phyloP scores from a whole-genome alignment of 495 filamentous ascomycete genomes.

The Podospora sp. region DNA sequence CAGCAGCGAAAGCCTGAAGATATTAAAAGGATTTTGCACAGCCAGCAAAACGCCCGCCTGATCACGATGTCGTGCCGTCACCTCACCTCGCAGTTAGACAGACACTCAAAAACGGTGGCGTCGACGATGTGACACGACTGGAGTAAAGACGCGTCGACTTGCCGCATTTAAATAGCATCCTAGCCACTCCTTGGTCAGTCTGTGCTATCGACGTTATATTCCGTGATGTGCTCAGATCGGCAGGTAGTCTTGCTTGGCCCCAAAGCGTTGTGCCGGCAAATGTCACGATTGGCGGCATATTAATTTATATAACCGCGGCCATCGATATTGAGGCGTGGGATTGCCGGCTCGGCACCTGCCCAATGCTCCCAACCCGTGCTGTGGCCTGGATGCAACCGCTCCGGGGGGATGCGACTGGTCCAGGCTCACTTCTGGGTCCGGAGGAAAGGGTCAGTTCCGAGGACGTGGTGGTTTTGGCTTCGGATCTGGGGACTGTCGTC shows the following conservation, averaged over 20 bases:
- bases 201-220: background rate
- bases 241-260: background rate
- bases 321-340: constrained; percentile 4
- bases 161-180: background rate
- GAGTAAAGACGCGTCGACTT: background rate
- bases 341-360: constrained; percentile 10
- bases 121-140: background rate
- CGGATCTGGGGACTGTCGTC: too few species aligned
- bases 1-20: background rate
- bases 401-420: background rate
- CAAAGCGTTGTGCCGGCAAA: constrained; percentile 2
- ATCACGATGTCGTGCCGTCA: background rate
- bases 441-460: too few species aligned
- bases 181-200: background rate
- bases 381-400: background rate
- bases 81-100: too few species aligned
- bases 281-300: background rate
- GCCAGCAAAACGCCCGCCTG: background rate
- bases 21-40: background rate
- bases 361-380: background rate
- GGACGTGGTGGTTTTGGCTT: too few species aligned
- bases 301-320: constrained; percentile 3
- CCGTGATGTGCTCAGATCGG: background rate
- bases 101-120: too few species aligned
- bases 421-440: too few species aligned